Percentiles rank a stretch among this genome's conserved stretches.
Conservation (phyloP, 1,284 basidiomycete species). For the Fomitopsis schrenkii region DNA sequence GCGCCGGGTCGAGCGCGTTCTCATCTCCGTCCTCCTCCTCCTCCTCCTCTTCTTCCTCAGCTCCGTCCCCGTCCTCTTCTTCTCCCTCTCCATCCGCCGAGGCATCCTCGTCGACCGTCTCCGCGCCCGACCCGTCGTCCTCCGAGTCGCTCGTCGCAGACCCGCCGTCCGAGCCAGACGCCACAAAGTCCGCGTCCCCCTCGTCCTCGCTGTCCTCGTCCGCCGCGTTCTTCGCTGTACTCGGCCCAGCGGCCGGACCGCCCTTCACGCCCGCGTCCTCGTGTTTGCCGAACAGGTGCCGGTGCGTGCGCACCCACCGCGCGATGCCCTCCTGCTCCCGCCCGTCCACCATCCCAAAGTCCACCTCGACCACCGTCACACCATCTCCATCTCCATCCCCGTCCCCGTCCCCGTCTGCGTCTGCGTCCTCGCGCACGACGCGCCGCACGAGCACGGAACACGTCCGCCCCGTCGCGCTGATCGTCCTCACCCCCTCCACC, state of each 20-base stretch:
- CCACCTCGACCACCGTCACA: constrained; percentile 47
- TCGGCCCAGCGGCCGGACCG: not conserved
- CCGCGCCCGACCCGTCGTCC: constrained; percentile 8
- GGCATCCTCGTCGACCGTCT: constrained; percentile 9
- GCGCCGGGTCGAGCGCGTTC: constrained; percentile 45
- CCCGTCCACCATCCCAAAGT: constrained; percentile 68
- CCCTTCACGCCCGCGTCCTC: not conserved
- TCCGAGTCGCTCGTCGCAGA: constrained; percentile 19
- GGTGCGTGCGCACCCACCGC: constrained; percentile 56
- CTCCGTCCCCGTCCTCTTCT: constrained; percentile 14
- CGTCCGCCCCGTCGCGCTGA: constrained; percentile 63
- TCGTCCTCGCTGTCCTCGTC: constrained; percentile 44
- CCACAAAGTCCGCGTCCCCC: constrained; percentile 49
- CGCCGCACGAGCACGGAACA: constrained; percentile 56
- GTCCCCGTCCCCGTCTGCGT: constrained; percentile 26
- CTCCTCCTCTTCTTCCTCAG: constrained; percentile 19
- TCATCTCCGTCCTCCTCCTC: constrained; percentile 23
- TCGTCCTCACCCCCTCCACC: constrained; percentile 51
- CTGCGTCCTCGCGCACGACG: constrained; percentile 31
- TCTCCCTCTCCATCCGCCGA: too few species aligned
- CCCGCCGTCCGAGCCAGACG: constrained; percentile 23
- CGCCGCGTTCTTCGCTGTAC: constrained; percentile 16
- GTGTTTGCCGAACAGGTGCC: constrained; percentile 52
- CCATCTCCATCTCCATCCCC: constrained; percentile 31
- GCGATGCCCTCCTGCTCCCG: constrained; percentile 61